Base-by-base conservation (phyloP, 139 green algal genomes). In the Chlorella sp. region DNA sequence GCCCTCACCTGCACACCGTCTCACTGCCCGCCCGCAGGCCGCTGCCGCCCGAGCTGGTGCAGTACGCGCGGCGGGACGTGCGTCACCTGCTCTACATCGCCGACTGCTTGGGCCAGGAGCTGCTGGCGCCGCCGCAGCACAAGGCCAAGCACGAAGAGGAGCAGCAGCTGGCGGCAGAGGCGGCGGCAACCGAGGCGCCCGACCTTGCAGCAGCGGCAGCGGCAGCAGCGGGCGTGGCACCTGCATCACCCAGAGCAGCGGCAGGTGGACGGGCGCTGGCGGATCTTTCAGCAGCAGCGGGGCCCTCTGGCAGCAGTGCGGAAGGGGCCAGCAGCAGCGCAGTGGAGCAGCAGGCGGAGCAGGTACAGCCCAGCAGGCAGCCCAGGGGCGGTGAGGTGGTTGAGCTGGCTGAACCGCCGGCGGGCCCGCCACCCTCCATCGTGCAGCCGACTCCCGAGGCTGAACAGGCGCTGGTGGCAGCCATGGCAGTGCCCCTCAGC, bases 51-150 rank as follows among this genome's bases (percentile, higher is more conserved):
- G 40, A 76, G 51, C 86, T 95, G 73, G 64, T 94, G 73, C 41
- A 85, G 17, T 98, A 98, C 85, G 95, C 95, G 0, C 85, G 87
- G 3, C 54, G 69, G 11, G 95, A 98, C 81, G 94, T 95, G 48
- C 91, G 93, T 73, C 95, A 93, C 87, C 88, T 98, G 82, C 86
- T 93, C 60, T 87, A 92, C 74, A 88, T 97, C 4, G 92, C 92
- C 1, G 88, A 90, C 32, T 30, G 64, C 46, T 84, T 97, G 84
- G 75, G 81, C 1, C 6, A 82, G 54, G 73, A 41, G n/a, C n/a
- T 41, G n/a, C 65, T 73, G 32, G n/a, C n/a, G 28, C 60, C 11
- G 26, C 41, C 11, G 70, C 70, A 56, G 70, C 41, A 54, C 41
- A 28, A 38, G 7, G n/a, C 46, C 38, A 41, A 51, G 40, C 69